Evolutionary conservation across 176 grass and related monocot genomes (phyloP), one percentile per base, ranked within the genome.

Genomic region (Neostapfia colusana): DNA sequence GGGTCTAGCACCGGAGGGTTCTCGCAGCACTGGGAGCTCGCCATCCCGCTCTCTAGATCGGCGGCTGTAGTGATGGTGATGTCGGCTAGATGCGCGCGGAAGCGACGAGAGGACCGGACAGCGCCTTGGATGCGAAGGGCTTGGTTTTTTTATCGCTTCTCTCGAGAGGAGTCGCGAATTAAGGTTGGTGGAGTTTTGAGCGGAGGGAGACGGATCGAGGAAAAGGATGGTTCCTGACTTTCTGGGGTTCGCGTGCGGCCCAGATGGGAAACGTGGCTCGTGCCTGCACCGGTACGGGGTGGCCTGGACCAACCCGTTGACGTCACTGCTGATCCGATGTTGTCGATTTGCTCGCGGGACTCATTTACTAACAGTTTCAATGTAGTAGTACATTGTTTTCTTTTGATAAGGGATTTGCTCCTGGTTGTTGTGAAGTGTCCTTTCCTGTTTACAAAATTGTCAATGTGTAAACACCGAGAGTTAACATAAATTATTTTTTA

Each of bases 11-110:
- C 54, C 56, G 90, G 90, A 2, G 90, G 85, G 76, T 88, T 92
- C 16, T 85, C 65, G 75, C 89, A 96, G 87, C 93, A 96, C 76
- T 89, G 89, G 25, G 87, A 35, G 21, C 93, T 87, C 20, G 89
- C 85, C 93, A 97, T 90, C 3, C 20, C 36, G 8, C 25, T 61
- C 23, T 26, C 23, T 58, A 9, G 55, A 58, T 26, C 55, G 55
- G 55, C 51, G 18, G 55, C 21, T 24, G 7, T 25, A 24, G 24
- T 1, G 25, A 5, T 6, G n/a, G n/a, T 58, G 21, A 26, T 9
- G 55, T 10, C 8, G 55, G 55, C 55, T 58, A 58, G 57, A 6
- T 15, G 57, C 25, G 24, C 24, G 24, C 11, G 57, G 54, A 57
- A 24, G 54, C 54, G 54, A 57, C 54, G 54, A 57, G 24, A 60